These are phyloP conservation scores for Ilyonectria sp. DNA, from an alignment of 2,329 filamentous ascomycete species.

Conservation along the genomic window DNA sequence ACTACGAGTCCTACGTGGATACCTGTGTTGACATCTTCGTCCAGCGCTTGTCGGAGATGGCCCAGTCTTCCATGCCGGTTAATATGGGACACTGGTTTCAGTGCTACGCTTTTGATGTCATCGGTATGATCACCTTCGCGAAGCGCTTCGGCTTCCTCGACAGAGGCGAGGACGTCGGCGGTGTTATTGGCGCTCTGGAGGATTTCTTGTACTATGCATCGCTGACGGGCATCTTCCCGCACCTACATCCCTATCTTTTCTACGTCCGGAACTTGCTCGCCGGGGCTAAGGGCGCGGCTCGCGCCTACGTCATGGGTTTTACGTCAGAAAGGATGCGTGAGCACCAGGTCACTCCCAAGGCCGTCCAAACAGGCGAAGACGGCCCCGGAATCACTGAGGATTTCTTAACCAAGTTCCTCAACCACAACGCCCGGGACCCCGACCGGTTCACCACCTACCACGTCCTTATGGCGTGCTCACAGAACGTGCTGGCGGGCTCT, in stretches of 20 bases:
- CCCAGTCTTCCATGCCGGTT: slow-evolving; percentile 42
- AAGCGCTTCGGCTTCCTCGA: slow-evolving; percentile 62
- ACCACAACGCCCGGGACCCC: neutral
- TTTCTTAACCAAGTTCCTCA: too few species aligned
- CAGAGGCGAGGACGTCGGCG: slow-evolving; percentile 59
- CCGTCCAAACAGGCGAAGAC: too few species aligned
- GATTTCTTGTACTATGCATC: neutral
- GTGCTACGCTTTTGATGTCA: slow-evolving; percentile 66
- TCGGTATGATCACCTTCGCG: slow-evolving; percentile 63
- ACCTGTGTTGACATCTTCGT: slow-evolving; percentile 57
- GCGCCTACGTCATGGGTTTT: too few species aligned
- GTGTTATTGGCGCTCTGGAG: slow-evolving; percentile 51
- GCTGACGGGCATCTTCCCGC: neutral
- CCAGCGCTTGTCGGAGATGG: slow-evolving; percentile 50
- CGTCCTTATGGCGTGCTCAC: neutral
- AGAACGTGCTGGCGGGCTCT: neutral
- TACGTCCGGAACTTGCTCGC: too few species aligned
- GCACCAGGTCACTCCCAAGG: too few species aligned
- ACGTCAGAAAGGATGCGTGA: too few species aligned
- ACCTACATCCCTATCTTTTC: neutral
- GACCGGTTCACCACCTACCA: too few species aligned
- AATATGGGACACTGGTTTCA: slow-evolving; percentile 55
- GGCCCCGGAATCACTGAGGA: too few species aligned
- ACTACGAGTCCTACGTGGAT: slow-evolving; percentile 52
- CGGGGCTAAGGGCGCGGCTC: too few species aligned